phyloP scores from a whole-genome alignment of 257 asterid genomes.

The Coffea canephora region DNA sequence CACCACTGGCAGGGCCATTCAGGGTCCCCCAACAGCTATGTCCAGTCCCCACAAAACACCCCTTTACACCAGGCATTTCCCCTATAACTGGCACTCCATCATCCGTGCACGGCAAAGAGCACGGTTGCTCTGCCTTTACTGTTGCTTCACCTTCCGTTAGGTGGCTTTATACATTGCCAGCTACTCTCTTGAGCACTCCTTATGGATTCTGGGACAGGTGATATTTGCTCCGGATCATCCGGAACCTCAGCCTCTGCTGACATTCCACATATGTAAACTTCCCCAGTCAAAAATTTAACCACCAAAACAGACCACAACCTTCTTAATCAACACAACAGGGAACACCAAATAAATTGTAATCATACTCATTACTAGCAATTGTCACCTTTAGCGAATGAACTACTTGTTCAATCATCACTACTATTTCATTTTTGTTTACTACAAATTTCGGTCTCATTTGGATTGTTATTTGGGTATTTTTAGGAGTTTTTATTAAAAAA shows the following conservation, averaged over 20 bases:
- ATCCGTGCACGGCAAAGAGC: conserved; percentile 79
- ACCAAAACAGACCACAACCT: too few species aligned
- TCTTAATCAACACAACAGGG: background rate
- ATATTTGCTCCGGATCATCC: conserved; percentile 70
- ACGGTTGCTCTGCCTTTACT: conserved; percentile 86
- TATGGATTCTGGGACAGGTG: conserved; percentile 65
- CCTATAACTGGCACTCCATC: conserved; percentile 79
- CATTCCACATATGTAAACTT: conserved; percentile 94
- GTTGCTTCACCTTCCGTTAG: conserved; percentile 58
- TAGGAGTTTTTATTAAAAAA: too few species aligned
- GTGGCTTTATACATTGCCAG: conserved; percentile 69
- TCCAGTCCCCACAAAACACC: conserved; percentile 79
- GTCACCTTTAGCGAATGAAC: too few species aligned
- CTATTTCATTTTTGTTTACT: too few species aligned
- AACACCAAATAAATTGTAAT: too few species aligned
- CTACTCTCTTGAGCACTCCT: conserved; percentile 58
- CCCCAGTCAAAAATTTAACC: conserved; percentile 44
- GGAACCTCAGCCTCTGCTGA: conserved; percentile 82
- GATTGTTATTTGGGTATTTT: too few species aligned
- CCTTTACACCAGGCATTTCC: conserved; percentile 68
- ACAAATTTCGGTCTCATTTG: too few species aligned
- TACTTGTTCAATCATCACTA: too few species aligned
- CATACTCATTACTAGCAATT: too few species aligned
- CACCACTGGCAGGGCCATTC: conserved; percentile 94
- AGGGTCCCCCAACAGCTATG: conserved; percentile 97